Percentiles rank a stretch among this genome's conserved stretches.
phyloP scores from a whole-genome alignment of 2,329 filamentous ascomycete genomes.

The Volutella citrinella region DNA sequence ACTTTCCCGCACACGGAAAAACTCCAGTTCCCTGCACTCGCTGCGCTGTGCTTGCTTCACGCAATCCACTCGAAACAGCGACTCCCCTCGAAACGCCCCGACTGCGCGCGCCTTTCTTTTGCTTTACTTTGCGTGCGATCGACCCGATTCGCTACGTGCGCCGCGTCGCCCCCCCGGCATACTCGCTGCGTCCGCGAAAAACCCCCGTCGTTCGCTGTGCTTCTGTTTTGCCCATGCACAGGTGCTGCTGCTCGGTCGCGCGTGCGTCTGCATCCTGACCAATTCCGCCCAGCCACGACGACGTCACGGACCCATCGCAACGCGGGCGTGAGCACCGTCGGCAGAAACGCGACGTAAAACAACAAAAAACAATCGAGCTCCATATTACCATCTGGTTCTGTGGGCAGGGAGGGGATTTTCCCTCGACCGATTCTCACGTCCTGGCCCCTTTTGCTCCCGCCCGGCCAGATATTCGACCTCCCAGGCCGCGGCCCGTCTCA shows the following conservation, averaged over 20 bases:
- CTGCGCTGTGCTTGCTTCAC: conserved; percentile 6
- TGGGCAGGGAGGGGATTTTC: too few relatives aligned
- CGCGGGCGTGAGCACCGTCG: conserved; percentile 11
- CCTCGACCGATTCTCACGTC: background rate
- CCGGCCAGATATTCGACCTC: too few relatives aligned
- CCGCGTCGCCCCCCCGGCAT: too few relatives aligned
- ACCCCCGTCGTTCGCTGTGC: conserved; percentile 6
- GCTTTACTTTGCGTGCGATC: too few relatives aligned
- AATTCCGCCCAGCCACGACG: conserved; percentile 20
- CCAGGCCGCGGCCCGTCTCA: too few relatives aligned
- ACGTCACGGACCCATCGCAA: conserved; percentile 16
- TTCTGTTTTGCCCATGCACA: conserved; percentile 12
- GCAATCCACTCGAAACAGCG: too few relatives aligned
- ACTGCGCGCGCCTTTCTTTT: too few relatives aligned
- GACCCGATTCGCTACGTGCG: too few relatives aligned
- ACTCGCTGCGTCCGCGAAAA: background rate
- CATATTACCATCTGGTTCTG: too few relatives aligned
- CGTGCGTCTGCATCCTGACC: conserved; percentile 19
- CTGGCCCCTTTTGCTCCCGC: too few relatives aligned
- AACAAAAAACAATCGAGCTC: conserved; percentile 10
- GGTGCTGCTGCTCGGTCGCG: conserved; percentile 11
- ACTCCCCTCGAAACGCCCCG: too few relatives aligned
- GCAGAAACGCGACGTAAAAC: conserved; percentile 12
- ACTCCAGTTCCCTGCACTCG: conserved; percentile 16
- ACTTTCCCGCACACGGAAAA: conserved; percentile 22